A percentile compares a stretch with the other conserved stretches of the same genome.
phyloP scores from a whole-genome alignment of 2,329 filamentous ascomycete species.

The Parasarocladium wereldwijsianum region DNA sequence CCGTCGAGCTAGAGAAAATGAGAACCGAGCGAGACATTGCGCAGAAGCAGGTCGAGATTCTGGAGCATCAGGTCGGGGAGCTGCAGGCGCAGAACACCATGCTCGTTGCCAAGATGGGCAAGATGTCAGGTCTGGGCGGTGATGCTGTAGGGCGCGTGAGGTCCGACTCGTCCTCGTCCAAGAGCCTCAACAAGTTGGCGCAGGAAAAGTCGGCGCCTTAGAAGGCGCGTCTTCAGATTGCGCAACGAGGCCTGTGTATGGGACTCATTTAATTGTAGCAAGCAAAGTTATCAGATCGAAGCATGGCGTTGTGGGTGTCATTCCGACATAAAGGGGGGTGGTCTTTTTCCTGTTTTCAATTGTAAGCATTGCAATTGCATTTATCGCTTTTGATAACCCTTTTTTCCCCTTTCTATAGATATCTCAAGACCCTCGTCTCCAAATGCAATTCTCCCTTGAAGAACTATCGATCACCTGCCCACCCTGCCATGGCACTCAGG shows the following conservation, averaged over 20 bases:
- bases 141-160: conserved; percentile 7
- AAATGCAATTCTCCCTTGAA: no score
- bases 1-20: conserved; percentile 36
- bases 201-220: neutral
- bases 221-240: no score
- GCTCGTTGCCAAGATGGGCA: conserved; percentile 40
- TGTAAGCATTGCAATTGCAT: no score
- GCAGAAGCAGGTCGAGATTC: conserved; percentile 34
- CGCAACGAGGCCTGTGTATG: no score
- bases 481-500: no score
- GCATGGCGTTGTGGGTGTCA: conserved; percentile 1
- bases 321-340: neutral
- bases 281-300: neutral
- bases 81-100: conserved; percentile 45
- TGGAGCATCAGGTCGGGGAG: conserved; percentile 40
- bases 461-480: no score
- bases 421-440: no score
- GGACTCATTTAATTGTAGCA: no score
- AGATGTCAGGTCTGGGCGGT: conserved; percentile 5
- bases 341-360: conserved; percentile 1
- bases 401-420: no score
- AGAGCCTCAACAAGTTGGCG: conserved; percentile 1
- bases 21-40: conserved; percentile 37
- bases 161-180: conserved; percentile 21
- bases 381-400: no score